Conservation (phyloP, 371 early-diverging fungal species). For the Syncephalastrum sp. region DNA sequence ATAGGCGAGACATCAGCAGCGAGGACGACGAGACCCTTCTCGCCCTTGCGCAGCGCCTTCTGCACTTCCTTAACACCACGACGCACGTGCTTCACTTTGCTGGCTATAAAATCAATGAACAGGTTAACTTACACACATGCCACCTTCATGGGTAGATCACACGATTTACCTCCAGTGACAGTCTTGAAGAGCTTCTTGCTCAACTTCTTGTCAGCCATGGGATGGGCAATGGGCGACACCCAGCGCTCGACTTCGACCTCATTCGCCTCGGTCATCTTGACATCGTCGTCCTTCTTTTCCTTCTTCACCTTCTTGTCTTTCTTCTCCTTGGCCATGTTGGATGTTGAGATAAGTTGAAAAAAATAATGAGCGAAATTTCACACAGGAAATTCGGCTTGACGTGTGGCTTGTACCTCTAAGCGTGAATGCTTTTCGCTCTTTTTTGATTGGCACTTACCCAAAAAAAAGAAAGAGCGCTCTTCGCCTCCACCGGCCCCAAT, state of each 20-base stretch:
- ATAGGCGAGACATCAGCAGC: conserved; percentile 97
- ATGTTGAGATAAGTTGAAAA: too few relatives aligned
- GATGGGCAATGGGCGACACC: conserved; percentile 88
- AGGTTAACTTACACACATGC: too few relatives aligned
- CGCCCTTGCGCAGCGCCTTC: conserved; percentile 93
- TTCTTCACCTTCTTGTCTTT: conserved; percentile 50
- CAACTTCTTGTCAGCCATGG: conserved; percentile 90
- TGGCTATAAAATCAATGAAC: conserved; percentile 53
- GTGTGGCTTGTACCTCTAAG: too few relatives aligned
- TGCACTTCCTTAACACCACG: conserved; percentile 98
- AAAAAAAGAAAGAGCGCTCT: too few relatives aligned
- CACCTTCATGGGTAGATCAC: neutral
- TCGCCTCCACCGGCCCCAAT: too few relatives aligned
- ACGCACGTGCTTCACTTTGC: conserved; percentile 87
- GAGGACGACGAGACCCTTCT: conserved; percentile 92
- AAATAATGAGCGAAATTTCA: too few relatives aligned
- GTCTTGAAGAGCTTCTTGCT: conserved; percentile 89
- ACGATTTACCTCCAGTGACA: conserved; percentile 82
- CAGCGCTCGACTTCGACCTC: conserved; percentile 26
- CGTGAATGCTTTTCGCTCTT: too few relatives aligned
- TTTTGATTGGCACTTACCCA: too few relatives aligned
- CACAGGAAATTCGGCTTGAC: too few relatives aligned
- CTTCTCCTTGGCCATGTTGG: too few relatives aligned
- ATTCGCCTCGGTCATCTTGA: conserved; percentile 12
- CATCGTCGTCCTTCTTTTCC: conserved; percentile 32